Percentiles rank a stretch among this genome's conserved stretches.
Conservation (phyloP, 371 early-diverging fungal species). For the Saksenaea oblongispora region DNA sequence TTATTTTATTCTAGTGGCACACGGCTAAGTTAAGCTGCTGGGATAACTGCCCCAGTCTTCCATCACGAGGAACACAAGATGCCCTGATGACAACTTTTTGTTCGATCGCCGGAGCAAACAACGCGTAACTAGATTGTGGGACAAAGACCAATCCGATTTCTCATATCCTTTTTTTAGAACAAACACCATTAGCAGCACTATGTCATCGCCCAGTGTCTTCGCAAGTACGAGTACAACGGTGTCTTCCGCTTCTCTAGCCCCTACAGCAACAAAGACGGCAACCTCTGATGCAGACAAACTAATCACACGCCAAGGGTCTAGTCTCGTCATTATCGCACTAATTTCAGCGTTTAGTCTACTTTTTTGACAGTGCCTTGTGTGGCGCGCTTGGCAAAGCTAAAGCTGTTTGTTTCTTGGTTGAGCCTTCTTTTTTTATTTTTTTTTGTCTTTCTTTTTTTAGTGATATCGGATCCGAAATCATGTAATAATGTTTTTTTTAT, state of each 20-base stretch:
- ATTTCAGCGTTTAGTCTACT: neutral
- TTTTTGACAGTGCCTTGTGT: neutral
- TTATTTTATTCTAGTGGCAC: conserved; percentile 19
- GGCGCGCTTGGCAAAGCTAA: neutral
- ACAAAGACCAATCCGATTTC: neutral
- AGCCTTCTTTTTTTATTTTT: neutral
- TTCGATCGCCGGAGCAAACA: conserved; percentile 38
- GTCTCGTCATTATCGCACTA: neutral
- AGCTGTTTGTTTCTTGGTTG: neutral
- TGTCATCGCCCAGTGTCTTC: neutral
- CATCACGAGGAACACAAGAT: conserved; percentile 17
- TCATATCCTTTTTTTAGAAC: conserved; percentile 3
- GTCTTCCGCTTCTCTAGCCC: neutral
- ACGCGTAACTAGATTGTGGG: conserved; percentile 17
- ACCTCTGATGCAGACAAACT: neutral
- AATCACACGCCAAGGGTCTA: neutral
- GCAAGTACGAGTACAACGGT: neutral
- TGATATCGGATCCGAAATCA: conserved; percentile 2
- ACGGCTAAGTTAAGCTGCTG: conserved; percentile 27
- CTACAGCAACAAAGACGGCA: neutral
- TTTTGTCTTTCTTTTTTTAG: neutral
- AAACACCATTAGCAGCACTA: neutral
- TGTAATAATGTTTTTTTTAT: neutral
- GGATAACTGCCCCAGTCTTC: conserved; percentile 30
- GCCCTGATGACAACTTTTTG: conserved; percentile 33